phyloP scores from a whole-genome alignment of 2,329 filamentous ascomycete species.

The Claviceps maximensis region DNA sequence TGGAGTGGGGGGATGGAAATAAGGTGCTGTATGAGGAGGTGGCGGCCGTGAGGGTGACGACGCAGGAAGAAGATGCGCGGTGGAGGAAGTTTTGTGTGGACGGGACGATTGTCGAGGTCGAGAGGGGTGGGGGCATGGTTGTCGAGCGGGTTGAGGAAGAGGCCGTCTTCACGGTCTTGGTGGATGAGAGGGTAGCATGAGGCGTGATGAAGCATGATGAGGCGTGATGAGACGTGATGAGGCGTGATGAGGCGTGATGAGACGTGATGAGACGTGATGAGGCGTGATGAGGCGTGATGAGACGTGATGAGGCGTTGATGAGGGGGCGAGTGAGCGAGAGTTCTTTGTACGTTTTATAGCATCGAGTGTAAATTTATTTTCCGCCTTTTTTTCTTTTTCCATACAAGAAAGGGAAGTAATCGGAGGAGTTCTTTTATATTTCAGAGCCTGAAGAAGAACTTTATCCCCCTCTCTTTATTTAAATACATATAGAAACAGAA shows the following conservation, averaged over 20 bases:
- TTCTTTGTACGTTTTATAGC: too few species aligned
- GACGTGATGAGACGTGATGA: not conserved
- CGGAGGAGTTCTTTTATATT: too few species aligned
- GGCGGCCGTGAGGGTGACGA: conserved; percentile 51
- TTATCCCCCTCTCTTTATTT: too few species aligned
- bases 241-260: not conserved
- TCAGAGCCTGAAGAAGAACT: too few species aligned
- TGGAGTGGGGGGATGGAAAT: conserved; percentile 40
- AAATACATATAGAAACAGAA: too few species aligned
- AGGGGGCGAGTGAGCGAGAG: too few species aligned
- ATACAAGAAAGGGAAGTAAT: too few species aligned
- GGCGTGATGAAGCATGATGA: not conserved
- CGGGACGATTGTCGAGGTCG: conserved; percentile 69
- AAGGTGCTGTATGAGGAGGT: conserved; percentile 60
- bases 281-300: not conserved
- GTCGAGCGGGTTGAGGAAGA: conserved; percentile 36
- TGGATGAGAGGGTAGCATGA: conserved; percentile 18
- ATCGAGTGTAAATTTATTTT: too few species aligned
- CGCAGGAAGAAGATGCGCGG: conserved; percentile 43
- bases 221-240: not conserved
- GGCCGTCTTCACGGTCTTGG: conserved; percentile 31
- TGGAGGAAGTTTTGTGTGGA: conserved; percentile 90
- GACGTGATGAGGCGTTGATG: too few species aligned
- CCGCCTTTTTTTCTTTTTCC: too few species aligned
- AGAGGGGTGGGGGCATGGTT: conserved; percentile 56